Conservation (phyloP, 2,329 filamentous ascomycete genomes). For the Colletotrichum shisoi region DNA sequence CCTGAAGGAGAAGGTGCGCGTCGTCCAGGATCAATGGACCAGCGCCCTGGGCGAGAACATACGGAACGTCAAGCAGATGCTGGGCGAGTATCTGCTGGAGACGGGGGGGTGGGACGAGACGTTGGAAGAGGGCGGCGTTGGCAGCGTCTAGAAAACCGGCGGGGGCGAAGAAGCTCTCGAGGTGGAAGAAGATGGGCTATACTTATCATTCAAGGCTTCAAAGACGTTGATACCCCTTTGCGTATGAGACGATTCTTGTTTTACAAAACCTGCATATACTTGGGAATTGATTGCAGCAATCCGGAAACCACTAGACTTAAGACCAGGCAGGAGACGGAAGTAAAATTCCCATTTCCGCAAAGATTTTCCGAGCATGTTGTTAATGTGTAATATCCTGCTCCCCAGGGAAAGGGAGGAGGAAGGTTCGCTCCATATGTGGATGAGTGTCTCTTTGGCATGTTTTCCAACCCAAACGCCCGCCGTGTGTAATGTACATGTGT, state of each 20-base stretch:
- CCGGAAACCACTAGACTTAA: conserved; percentile 8
- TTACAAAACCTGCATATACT: conserved; percentile 37
- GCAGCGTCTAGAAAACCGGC: conserved; percentile 50
- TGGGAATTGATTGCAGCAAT: conserved; percentile 3
- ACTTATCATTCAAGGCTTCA: conserved; percentile 22
- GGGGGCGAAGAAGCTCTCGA: neutral
- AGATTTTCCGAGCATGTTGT: neutral
- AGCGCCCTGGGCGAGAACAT: conserved; percentile 84
- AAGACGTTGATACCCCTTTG: conserved; percentile 41
- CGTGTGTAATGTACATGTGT: conserved; percentile 24
- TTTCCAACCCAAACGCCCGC: conserved; percentile 26
- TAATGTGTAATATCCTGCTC: no score
- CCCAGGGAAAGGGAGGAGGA: no score
- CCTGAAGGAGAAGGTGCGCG: conserved; percentile 89
- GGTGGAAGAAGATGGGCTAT: conserved; percentile 19
- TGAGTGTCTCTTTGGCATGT: neutral
- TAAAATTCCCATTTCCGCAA: neutral
- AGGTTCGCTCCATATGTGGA: neutral
- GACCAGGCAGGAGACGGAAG: conserved; percentile 2
- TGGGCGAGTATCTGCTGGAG: conserved; percentile 75
- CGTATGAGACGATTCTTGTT: conserved; percentile 33
- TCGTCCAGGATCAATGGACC: conserved; percentile 90
- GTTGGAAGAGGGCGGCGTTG: conserved; percentile 66
- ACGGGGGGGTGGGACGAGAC: conserved; percentile 90
- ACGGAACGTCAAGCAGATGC: conserved; percentile 74